A percentile compares a stretch with the other conserved stretches of the same genome.
These are phyloP conservation scores for Chrysopogon serrulatus DNA, from an alignment of 176 grass and related monocot species.

Conservation along the genomic window DNA sequence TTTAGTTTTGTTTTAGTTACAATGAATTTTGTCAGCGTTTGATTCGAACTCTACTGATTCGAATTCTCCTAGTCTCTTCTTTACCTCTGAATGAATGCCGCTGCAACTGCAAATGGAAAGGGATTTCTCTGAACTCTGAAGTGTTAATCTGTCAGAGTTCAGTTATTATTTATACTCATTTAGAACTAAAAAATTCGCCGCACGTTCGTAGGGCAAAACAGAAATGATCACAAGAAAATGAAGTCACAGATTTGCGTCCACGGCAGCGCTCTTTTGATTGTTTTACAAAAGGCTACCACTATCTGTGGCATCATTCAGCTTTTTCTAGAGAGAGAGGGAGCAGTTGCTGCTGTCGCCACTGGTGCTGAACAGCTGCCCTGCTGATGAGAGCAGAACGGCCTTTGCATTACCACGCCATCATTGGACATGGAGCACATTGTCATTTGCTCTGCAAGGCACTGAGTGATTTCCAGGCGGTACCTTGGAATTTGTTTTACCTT, in stretches of 20 bases:
- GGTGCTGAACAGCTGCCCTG: constrained; percentile 3
- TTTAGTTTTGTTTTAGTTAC: not conserved
- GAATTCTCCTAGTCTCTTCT: not conserved
- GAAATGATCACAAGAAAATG: not conserved
- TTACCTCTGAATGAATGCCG: not conserved
- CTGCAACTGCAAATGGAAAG: not conserved
- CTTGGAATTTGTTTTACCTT: not conserved
- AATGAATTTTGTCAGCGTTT: not conserved
- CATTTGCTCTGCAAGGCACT: not conserved
- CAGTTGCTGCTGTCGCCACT: constrained; percentile 12
- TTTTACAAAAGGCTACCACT: not conserved
- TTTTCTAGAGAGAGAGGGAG: not conserved
- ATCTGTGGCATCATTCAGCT: not conserved
- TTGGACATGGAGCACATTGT: not conserved
- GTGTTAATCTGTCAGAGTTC: not conserved
- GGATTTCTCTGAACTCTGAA: not conserved
- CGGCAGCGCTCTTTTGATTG: not conserved
- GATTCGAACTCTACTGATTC: not conserved
- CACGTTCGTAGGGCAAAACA: not conserved
- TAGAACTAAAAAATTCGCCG: not conserved
- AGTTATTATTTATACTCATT: not conserved
- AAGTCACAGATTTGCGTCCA: not conserved
- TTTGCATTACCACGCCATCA: not conserved
- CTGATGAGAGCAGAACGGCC: constrained; percentile 2
- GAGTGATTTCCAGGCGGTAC: not conserved